Base-by-base conservation (phyloP, 2,329 filamentous ascomycete species). In the Nannizzia gypsea region DNA sequence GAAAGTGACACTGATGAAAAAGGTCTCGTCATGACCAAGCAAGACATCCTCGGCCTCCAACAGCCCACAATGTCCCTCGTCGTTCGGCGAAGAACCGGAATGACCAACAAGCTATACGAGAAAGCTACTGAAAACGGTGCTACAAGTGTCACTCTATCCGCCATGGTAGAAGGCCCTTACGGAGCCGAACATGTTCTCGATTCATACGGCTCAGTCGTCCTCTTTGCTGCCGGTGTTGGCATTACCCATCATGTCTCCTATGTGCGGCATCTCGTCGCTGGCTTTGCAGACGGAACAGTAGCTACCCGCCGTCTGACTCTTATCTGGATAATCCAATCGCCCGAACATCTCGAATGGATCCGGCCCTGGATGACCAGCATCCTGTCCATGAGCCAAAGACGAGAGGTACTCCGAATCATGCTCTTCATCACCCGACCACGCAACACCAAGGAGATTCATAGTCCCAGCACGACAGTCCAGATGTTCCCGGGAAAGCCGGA, bases 241-340 rank as follows among this genome's bases (percentile, higher is more conserved):
- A 97, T 99, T 74, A 96, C 92, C 0, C 92, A 97, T 72, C 90
- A 95, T 71, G 83, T 97, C 31, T 89, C 90, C 36, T 95, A 95
- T 72, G 81, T 96, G 6, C 86, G 85, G 59, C 86, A 93, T 57
- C 78, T 92, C 3, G 81, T 92, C 61, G 76, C 84, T 59, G 87
- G 87, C 3, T 87, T 82, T 72, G 83, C 83, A 59, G 77, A 83
- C 0, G 83, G 84, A 61, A 90, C 85, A 0, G 84, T 90, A 40
- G 90, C 92, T 3, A 90, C 89, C 2, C 86, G 90, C 57, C 84
- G 86, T 44, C 76, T 97, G 54, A 89, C 87, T 1, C 83, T 97
- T 6, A 83, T 96, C 62, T 97, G 93, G 93, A 86, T 96, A 68
- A 88, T 97, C 64, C 89, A 93, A 63, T 89, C 90, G 59, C 87